Base-by-base conservation (phyloP, 257 asterid species). In the Salvia splendens region DNA sequence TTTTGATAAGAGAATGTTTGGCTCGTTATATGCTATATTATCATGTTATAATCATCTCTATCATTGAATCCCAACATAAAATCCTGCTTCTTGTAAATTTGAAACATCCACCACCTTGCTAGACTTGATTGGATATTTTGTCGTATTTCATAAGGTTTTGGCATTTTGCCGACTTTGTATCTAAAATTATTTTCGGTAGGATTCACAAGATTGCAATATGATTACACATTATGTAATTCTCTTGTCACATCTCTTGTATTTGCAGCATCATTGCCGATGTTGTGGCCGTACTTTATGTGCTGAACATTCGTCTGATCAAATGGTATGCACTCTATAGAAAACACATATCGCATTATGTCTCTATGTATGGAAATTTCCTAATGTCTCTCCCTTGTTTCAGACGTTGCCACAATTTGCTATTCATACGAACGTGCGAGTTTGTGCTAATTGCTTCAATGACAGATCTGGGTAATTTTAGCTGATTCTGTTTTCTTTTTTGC, bases 211-310 rank as follows among this genome's bases (percentile, higher is more conserved):
- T 40, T 75, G 70, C 73, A 47, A n/a, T 63, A 53, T n/a, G 53
- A 73, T 28, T 53, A 59, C 43, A 48, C 59, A 32, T 53, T 20
- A 49, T 36, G 32, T 50, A 50, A 15, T 53, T 32, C 41, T 53
- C 55, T 45, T 16, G 43, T 38, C 68, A 41, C 49, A 42, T 60
- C 5, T 48, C 65, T 20, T 71, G 17, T 61, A 28, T 60, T 65
- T 79, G 75, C 87, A 93, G 97, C 99, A 93, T 82, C 99, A 90
- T 58, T 93, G 97, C 78, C 81, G 99, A 72, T 78, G 99, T 68
- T 93, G 99, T 70, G 99, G 99, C 73, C 85, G 95, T 64, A 90
- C 99, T 14, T 79, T 93, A 54, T 93, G 99, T 42, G 84, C 99
- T 28, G 96, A 93, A 42, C 99, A 93, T 80, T 93, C 99, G 28